A percentile compares a stretch with the other conserved stretches of the same genome.
phyloP scores from a whole-genome alignment of 179 eudicot genomes.

The Spergularia azorica region DNA sequence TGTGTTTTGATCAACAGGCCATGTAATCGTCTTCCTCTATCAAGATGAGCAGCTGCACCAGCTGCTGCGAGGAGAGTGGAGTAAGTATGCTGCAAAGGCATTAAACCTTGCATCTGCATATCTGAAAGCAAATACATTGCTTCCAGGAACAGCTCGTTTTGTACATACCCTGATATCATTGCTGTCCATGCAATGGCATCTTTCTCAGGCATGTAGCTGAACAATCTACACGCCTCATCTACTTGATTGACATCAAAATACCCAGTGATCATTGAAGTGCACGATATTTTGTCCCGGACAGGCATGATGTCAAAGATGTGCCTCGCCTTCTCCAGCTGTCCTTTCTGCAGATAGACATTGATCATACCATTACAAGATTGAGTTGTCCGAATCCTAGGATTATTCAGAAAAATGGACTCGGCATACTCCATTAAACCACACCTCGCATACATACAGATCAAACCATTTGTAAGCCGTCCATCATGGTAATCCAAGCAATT shows the following conservation, averaged over 20 bases:
- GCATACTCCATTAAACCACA: slow-evolving; percentile 44
- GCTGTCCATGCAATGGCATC: slow-evolving; percentile 48
- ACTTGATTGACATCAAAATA: slow-evolving; percentile 36
- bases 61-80: slow-evolving; percentile 49
- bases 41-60: slow-evolving; percentile 40
- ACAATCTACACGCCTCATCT: slow-evolving; percentile 34
- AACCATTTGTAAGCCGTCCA: slow-evolving; percentile 33
- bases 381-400: slow-evolving; percentile 27
- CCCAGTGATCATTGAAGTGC: slow-evolving; percentile 46
- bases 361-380: slow-evolving; percentile 43
- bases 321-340: slow-evolving; percentile 37
- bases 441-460: slow-evolving; percentile 45
- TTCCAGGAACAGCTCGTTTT: slow-evolving; percentile 42
- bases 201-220: slow-evolving; percentile 31
- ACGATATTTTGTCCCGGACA: slow-evolving; percentile 39
- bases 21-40: slow-evolving; percentile 45
- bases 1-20: slow-evolving; percentile 39
- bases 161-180: slow-evolving; percentile 47
- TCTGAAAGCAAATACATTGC: slow-evolving; percentile 38
- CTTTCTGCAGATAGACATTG: slow-evolving; percentile 38
- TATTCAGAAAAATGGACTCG: slow-evolving; percentile 28
- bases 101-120: slow-evolving; percentile 37
- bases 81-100: slow-evolving; percentile 38
- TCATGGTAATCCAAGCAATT: slow-evolving; percentile 21
- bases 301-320: slow-evolving; percentile 35